Conservation (phyloP, 495 filamentous ascomycete genomes). For the Delitschia confertaspora region DNA sequence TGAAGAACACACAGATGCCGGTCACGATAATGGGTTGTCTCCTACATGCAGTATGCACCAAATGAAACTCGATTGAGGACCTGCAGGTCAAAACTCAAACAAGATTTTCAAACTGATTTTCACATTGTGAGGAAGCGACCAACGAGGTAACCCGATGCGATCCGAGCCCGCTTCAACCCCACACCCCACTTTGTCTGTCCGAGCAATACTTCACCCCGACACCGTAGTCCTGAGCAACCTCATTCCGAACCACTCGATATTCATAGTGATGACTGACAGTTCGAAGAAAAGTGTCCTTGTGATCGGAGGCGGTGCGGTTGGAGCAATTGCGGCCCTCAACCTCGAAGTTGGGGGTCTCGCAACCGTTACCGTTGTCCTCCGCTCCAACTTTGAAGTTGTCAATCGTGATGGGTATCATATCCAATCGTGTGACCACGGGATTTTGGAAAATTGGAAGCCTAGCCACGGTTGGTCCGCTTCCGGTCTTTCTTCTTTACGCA, state of each 20-base stretch:
- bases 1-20: conserved; percentile 9
- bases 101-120: no score
- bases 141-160: no score
- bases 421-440: conserved; percentile 33
- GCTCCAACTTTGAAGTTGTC: conserved; percentile 33
- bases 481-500: neutral
- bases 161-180: conserved; percentile 3
- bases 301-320: conserved; percentile 31
- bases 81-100: neutral
- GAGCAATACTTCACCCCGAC: neutral
- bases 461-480: conserved; percentile 9
- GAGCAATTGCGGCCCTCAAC: conserved; percentile 30
- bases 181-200: conserved; percentile 1
- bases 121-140: no score
- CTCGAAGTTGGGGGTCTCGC: conserved; percentile 30
- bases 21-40: conserved; percentile 14
- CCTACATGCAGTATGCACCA: conserved; percentile 25
- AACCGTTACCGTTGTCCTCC: conserved; percentile 27
- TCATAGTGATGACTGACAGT: conserved; percentile 11
- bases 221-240: conserved; percentile 6
- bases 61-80: conserved; percentile 21
- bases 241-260: neutral
- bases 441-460: conserved; percentile 27
- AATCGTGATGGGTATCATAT: conserved; percentile 28
- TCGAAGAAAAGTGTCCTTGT: conserved; percentile 28